Percentiles rank a stretch among this genome's conserved stretches.
These are phyloP conservation scores for Naganishia antarctica DNA, from an alignment of 768 basidiomycete species.

Conservation along the genomic window DNA sequence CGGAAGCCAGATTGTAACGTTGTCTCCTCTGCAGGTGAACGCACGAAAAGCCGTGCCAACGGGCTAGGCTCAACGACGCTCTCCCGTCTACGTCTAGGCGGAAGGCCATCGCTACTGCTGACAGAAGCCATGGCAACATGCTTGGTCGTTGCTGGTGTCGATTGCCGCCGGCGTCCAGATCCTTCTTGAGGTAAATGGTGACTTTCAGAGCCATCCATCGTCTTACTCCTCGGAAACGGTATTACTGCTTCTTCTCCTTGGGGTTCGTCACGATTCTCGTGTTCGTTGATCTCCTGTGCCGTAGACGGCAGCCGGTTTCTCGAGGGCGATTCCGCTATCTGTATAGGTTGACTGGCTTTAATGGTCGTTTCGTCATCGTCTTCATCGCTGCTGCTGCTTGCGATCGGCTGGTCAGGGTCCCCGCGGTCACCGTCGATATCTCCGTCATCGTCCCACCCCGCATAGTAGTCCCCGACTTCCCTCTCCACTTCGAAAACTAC, in stretches of 20 bases:
- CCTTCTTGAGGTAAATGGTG: conserved; percentile 20
- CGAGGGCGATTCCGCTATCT: conserved; percentile 1
- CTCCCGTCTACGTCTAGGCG: conserved; percentile 34
- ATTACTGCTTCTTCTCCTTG: not conserved
- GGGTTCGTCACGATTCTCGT: not conserved
- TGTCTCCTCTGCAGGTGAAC: conserved; percentile 27
- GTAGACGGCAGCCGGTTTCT: not conserved
- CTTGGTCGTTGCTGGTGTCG: not conserved
- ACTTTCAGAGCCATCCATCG: not conserved
- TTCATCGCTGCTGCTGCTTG: conserved; percentile 21
- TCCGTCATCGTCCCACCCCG: conserved; percentile 46
- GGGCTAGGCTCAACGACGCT: conserved; percentile 46
- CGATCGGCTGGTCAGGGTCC: not conserved
- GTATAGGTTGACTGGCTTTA: conserved; percentile 19
- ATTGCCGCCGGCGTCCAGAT: conserved; percentile 22
- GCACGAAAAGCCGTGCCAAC: conserved; percentile 43
- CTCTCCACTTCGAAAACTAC: conserved; percentile 47
- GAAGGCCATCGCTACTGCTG: conserved; percentile 11
- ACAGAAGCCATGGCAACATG: not conserved
- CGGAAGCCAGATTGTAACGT: conserved; percentile 22
- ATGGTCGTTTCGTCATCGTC: conserved; percentile 25
- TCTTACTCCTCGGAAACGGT: conserved; percentile 16
- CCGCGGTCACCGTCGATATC: conserved; percentile 33
- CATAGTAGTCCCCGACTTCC: conserved; percentile 46
- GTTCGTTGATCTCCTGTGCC: not conserved